phyloP scores from a whole-genome alignment of 148 eudicot genomes.

The Talinum fruticosum region DNA sequence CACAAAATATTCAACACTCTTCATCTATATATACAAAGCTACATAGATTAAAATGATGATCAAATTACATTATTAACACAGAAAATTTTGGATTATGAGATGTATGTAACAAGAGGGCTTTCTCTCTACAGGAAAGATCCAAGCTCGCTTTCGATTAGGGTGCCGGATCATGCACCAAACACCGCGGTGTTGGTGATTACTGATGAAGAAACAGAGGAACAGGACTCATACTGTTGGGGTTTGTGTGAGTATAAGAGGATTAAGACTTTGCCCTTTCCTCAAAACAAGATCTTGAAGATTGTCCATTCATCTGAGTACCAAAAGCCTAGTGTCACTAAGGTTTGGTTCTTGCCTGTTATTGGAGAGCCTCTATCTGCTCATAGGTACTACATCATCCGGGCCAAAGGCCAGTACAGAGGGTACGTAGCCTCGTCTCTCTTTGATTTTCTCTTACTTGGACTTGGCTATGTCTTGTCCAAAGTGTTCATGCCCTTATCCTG shows the following conservation, averaged over 20 bases:
- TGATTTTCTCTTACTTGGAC: neutral
- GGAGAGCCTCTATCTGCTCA: conserved; percentile 72
- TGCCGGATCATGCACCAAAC: conserved; percentile 50
- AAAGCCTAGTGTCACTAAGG: conserved; percentile 42
- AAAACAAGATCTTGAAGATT: conserved; percentile 58
- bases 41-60: neutral
- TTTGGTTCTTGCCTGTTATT: conserved; percentile 77
- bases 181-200: conserved; percentile 61
- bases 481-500: neutral
- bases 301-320: conserved; percentile 43
- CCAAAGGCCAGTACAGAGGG: conserved; percentile 71
- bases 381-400: conserved; percentile 63
- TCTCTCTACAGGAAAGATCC: conserved; percentile 59
- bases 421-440: conserved; percentile 23
- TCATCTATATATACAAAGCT: conserved; percentile 12
- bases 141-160: conserved; percentile 41
- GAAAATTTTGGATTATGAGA: conserved; percentile 3
- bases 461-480: neutral
- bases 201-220: conserved; percentile 63
- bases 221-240: conserved; percentile 61
- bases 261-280: conserved; percentile 65
- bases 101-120: conserved; percentile 71
- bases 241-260: conserved; percentile 47
- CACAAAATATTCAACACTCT: conserved; percentile 7
- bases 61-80: neutral